These are phyloP conservation scores for Fusarium globosum DNA, from an alignment of 2,329 filamentous ascomycete species.

Conservation along the genomic window DNA sequence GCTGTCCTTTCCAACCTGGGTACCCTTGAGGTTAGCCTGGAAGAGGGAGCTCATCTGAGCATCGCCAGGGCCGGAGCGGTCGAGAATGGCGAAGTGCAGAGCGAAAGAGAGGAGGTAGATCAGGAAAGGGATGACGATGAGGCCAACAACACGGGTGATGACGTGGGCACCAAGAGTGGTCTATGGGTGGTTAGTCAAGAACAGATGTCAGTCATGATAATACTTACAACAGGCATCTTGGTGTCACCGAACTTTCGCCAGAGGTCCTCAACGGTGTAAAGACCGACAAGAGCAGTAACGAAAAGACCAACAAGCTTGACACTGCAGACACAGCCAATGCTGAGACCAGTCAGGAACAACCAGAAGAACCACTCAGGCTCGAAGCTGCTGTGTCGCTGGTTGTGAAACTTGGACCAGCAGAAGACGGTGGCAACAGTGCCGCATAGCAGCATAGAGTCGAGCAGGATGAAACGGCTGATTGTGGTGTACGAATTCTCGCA, in stretches of 20 bases:
- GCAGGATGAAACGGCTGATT: conserved; percentile 96
- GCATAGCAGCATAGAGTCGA: conserved; percentile 98
- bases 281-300: conserved; percentile 90
- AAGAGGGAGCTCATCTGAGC: conserved; percentile 99
- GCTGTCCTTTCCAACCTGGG: conserved; percentile 93
- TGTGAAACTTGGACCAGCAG: conserved; percentile 98
- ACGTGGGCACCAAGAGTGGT: conserved; percentile 81
- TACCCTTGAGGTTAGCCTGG: conserved; percentile 94
- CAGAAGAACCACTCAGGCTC: conserved; percentile 93
- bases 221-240: conserved; percentile 83
- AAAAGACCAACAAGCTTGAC: conserved; percentile 99
- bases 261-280: conserved; percentile 96
- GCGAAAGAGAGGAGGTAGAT: conserved; percentile 98
- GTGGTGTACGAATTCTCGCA: conserved; percentile 99
- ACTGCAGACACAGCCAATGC: conserved; percentile 97
- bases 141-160: conserved; percentile 80
- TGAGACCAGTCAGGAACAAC: conserved; percentile 92
- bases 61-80: conserved; percentile 94
- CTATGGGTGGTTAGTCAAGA: conserved; percentile 41
- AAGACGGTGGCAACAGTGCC: conserved; percentile 98
- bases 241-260: conserved; percentile 98
- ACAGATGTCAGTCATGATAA: neutral
- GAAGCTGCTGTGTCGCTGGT: conserved; percentile 86
- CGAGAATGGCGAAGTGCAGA: conserved; percentile 91
- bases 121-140: conserved; percentile 88